Percentiles rank a stretch among this genome's conserved stretches.
phyloP scores from a whole-genome alignment of 306 rosid species.

The Clitoria ternatea region DNA sequence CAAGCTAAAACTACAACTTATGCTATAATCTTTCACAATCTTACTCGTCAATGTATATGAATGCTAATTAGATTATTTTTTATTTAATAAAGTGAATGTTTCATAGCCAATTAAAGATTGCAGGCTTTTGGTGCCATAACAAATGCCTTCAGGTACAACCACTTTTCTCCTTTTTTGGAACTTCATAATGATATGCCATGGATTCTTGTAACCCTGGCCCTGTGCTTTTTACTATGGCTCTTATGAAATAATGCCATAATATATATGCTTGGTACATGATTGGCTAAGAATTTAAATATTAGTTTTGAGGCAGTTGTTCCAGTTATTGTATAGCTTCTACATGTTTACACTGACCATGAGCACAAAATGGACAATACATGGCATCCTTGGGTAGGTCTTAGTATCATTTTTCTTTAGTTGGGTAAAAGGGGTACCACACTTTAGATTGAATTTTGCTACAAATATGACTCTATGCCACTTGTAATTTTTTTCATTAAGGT shows the following conservation, averaged over 20 bases:
- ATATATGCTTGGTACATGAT: neutral
- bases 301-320: constrained; percentile 15
- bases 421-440: neutral
- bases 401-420: neutral
- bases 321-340: constrained; percentile 1
- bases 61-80: too few relatives aligned
- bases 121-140: neutral
- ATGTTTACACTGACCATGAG: neutral
- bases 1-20: too few relatives aligned
- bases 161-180: neutral
- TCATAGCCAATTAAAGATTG: neutral
- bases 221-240: neutral
- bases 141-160: constrained; percentile 26
- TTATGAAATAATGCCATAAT: neutral
- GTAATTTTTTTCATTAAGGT: neutral
- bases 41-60: too few relatives aligned
- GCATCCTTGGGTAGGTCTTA: neutral
- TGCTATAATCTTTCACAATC: too few relatives aligned
- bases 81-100: too few relatives aligned
- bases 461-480: neutral
- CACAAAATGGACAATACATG: neutral
- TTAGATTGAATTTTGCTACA: neutral
- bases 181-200: neutral
- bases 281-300: neutral
- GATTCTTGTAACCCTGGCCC: neutral